phyloP scores from a whole-genome alignment of 2,329 filamentous ascomycete species.

The Coniochaeta ligniaria region DNA sequence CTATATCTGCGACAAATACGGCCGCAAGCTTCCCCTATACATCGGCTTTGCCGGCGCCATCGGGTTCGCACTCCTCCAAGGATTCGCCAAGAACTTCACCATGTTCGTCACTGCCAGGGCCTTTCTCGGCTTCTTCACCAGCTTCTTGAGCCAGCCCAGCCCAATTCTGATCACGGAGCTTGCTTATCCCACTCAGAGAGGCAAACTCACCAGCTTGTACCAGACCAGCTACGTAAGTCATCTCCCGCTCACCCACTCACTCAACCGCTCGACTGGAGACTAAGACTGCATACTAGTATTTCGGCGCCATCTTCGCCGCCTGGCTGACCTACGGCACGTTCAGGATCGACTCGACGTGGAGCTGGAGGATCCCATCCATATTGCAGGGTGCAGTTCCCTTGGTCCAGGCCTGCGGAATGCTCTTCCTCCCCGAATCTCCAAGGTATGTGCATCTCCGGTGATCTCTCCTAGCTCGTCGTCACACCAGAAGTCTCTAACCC shows the following conservation, averaged over 20 bases:
- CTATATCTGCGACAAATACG: slow-evolving; percentile 21
- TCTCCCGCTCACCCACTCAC: too few species aligned
- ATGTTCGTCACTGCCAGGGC: slow-evolving; percentile 22
- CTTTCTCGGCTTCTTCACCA: slow-evolving; percentile 23
- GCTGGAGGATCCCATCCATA: background rate
- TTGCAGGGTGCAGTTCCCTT: background rate
- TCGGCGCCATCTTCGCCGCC: slow-evolving; percentile 15
- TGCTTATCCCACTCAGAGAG: slow-evolving; percentile 25
- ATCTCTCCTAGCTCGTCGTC: too few species aligned
- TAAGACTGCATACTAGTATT: slow-evolving; percentile 5
- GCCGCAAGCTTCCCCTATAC: slow-evolving; percentile 29
- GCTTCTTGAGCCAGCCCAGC: slow-evolving; percentile 21
- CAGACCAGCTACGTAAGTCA: slow-evolving; percentile 20
- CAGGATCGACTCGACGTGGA: background rate
- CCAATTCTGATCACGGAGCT: slow-evolving; percentile 26
- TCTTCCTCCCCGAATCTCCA: background rate
- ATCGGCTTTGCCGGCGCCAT: slow-evolving; percentile 23
- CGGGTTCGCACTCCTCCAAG: slow-evolving; percentile 23
- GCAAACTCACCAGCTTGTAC: slow-evolving; percentile 24
- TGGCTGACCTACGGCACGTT: slow-evolving; percentile 11
- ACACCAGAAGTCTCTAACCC: too few species aligned
- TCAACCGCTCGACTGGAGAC: too few species aligned
- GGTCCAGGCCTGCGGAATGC: background rate
- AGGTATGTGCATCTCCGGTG: too few species aligned
- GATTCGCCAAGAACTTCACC: slow-evolving; percentile 14